phyloP scores from a whole-genome alignment of 176 grass and related monocot species.

The Cymbopogon citratus region DNA sequence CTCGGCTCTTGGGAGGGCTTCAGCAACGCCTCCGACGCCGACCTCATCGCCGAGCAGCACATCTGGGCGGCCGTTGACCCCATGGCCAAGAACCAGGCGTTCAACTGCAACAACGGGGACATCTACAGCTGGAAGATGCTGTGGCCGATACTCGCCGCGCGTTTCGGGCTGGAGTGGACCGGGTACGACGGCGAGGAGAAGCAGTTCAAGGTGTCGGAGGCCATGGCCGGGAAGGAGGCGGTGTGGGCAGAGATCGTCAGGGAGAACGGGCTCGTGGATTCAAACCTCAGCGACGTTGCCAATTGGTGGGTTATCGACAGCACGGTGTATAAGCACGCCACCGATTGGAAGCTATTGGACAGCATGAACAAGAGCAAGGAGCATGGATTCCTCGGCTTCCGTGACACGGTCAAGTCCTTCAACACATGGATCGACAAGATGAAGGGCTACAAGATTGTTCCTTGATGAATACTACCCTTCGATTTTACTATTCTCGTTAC shows the following conservation, averaged over 20 bases:
- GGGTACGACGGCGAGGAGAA: conserved; percentile 59
- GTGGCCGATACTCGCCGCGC: conserved; percentile 54
- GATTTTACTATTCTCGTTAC: too few relatives aligned
- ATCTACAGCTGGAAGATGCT: conserved; percentile 76
- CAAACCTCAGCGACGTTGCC: conserved; percentile 33
- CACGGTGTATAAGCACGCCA: too few relatives aligned
- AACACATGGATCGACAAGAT: too few relatives aligned
- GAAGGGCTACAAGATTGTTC: too few relatives aligned
- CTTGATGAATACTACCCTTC: too few relatives aligned
- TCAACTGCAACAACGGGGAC: conserved; percentile 79
- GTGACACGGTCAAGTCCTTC: too few relatives aligned
- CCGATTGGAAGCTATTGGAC: too few relatives aligned
- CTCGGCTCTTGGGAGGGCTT: conserved; percentile 45
- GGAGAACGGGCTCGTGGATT: conserved; percentile 38
- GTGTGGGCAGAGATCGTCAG: conserved; percentile 60
- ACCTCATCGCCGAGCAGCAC: conserved; percentile 68
- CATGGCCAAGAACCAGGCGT: conserved; percentile 55
- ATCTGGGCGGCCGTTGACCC: conserved; percentile 71
- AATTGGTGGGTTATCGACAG: conserved; percentile 36
- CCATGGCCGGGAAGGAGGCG: conserved; percentile 50
- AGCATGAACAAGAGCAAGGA: too few relatives aligned
- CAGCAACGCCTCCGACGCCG: conserved; percentile 51
- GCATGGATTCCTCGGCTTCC: too few relatives aligned
- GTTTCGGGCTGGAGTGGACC: conserved; percentile 49
- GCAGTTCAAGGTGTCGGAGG: conserved; percentile 38